These are phyloP conservation scores for Lachancea sp. DNA, from an alignment of 805 yeast genomes.

Conservation along the genomic window DNA sequence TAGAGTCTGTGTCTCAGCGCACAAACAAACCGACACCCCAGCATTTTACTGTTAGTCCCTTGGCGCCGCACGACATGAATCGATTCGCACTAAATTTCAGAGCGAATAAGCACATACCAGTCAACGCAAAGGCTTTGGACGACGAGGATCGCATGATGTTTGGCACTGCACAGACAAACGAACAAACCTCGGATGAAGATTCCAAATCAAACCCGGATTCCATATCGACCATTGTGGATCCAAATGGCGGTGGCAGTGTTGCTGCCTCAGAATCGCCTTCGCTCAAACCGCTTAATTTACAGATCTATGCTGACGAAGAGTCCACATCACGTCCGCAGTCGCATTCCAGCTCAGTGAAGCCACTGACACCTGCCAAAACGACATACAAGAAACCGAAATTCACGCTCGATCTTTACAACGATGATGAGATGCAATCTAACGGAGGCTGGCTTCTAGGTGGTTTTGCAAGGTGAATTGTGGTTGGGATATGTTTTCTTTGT, in stretches of 20 bases:
- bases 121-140: conserved; percentile 16
- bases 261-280: conserved; percentile 1
- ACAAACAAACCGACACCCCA: conserved; percentile 14
- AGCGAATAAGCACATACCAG: conserved; percentile 12
- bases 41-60: conserved; percentile 15
- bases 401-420: conserved; percentile 29
- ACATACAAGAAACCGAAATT: conserved; percentile 25
- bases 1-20: conserved; percentile 29
- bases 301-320: conserved; percentile 5
- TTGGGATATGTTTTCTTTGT: conserved; percentile 2
- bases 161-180: conserved; percentile 11
- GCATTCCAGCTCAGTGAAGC: neutral
- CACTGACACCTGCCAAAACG: conserved; percentile 4
- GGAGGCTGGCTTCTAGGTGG: conserved; percentile 31
- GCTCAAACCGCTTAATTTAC: conserved; percentile 6
- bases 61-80: conserved; percentile 19
- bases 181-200: conserved; percentile 4
- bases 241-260: neutral
- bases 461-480: conserved; percentile 15
- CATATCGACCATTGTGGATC: conserved; percentile 6
- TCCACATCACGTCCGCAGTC: conserved; percentile 1
- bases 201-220: conserved; percentile 7
- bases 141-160: conserved; percentile 31
- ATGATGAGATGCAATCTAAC: conserved; percentile 18
- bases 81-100: conserved; percentile 21